Base-by-base conservation (phyloP, 768 basidiomycete genomes). In the Glaciozyma antarctica region DNA sequence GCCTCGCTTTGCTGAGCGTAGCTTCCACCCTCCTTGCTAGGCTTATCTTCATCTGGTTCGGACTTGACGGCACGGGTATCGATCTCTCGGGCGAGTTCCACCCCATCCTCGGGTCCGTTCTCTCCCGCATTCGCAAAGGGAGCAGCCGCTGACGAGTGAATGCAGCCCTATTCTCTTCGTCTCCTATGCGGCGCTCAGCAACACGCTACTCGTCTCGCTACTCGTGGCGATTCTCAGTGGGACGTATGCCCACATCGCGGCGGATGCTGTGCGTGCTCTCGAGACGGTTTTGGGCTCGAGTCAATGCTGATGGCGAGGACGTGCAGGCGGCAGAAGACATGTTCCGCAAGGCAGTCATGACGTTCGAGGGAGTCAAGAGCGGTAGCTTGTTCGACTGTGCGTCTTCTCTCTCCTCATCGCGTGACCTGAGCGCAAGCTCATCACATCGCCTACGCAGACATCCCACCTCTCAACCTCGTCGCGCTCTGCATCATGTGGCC, bases 301-400 rank as follows among this genome's bases (percentile, higher is more conserved):
- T 51, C 38, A 32, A 30, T 62, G 47, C 67, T 71, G 34, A 69
- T 61, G 44, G 15, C 4, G 26, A 19, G 45, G n/a, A 0, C 34
- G 16, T 28, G n/a, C 49, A 68, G 67, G 65, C 57, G 32, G 70
- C 66, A 15, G 68, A 94, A 88, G 88, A 88, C 3, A 91, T 95
- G 91, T 97, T 94, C 76, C 81, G 94, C 56, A 86, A 86, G 74
- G 92, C 93, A 0, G 94, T 97, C 2, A 85, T 86, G 5, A 94
- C 91, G 0, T 85, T 98, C 58, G 94, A 97, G 80, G 94, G 92
- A 84, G 78, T 71, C 75, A 78, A 78, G 65, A 73, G 74, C 30
- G 56, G 66, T 54, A 43, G 45, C 24, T 38, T 69, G 15, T 68
- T 67, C 41, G 54, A 77, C 69, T 75, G 58, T 69, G 66, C 16